Evolutionary conservation across 306 rosid species (phyloP).

Genomic region (Vigna hirtella): DNA sequence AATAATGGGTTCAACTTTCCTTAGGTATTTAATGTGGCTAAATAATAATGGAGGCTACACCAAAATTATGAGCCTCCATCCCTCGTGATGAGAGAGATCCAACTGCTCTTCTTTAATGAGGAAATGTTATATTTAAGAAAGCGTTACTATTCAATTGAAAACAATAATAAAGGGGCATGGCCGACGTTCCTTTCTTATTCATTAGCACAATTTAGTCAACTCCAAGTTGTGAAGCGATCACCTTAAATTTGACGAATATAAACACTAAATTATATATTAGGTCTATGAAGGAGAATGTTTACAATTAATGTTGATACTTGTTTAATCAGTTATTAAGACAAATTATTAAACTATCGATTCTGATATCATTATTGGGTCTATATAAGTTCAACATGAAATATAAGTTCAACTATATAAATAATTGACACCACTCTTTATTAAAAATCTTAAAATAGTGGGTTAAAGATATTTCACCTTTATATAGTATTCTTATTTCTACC

Average conservation of each 20-base stretch:
- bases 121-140: conserved; percentile 44
- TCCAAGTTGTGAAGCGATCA: conserved; percentile 9
- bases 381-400: too few species aligned
- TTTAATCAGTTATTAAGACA: too few species aligned
- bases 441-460: too few species aligned
- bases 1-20: conserved; percentile 54
- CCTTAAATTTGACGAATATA: background rate
- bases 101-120: conserved; percentile 37
- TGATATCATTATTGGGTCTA: too few species aligned
- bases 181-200: conserved; percentile 26
- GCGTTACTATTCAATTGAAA: conserved; percentile 28
- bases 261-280: too few species aligned
- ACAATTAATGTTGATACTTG: too few species aligned
- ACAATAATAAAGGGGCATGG: conserved; percentile 18
- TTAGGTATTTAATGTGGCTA: conserved; percentile 43
- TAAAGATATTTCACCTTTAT: too few species aligned
- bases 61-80: conserved; percentile 46
- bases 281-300: too few species aligned
- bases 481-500: too few species aligned
- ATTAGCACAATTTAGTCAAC: conserved; percentile 17
- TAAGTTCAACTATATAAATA: too few species aligned
- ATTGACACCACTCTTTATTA: too few species aligned
- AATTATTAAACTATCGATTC: too few species aligned
- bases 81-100: conserved; percentile 46
- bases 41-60: conserved; percentile 50